Base-by-base conservation (phyloP, 768 basidiomycete genomes). In the Candolleomyces aberdarensis region DNA sequence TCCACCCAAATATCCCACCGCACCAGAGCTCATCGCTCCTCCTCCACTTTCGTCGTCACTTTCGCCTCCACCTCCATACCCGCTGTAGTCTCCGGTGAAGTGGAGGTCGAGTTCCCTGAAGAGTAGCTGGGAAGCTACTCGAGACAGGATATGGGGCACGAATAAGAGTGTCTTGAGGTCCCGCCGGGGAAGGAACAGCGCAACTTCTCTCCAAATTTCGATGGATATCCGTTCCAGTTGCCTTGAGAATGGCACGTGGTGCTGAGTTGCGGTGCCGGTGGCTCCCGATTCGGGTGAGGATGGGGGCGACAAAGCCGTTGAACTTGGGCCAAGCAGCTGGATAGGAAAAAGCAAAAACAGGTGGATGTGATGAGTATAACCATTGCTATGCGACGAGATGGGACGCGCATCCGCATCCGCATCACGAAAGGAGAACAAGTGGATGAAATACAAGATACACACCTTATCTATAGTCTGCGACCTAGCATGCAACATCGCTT, bases 141-240 rank as follows among this genome's bases (percentile, higher is more conserved):
- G 82, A 2, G 88, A 89, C 40, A 89, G 75, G 17, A 78, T 79
- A 63, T 89, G 86, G 0, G 88, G 87, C 3, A 91, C 80, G 55
- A 83, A 80, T 1, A 90, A 75, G 0, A 89, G 74, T 0, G 85
- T 80, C 66, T 84, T 86, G 55, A 90, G 82, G 69, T 91, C 89
- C 10, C 80, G 80, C 19, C 82, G 79, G 0, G 87, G 84, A 5
- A 91, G 78, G 65, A 79, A 85, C 5, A 79, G 72, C 0, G 83
- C 87, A 43, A 91, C 84, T 67, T 89, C 84, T 40, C 85, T 77
- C 89, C 89, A 91, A 56, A 90, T 83, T 72, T 91, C 89, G 6
- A 77, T 76, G 3, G 88, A 88, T 65, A 90, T 83, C 19, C 80
- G 79, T 43, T 82, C 83, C 17, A 77, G 80, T 54, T 76, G 77